Percentiles rank a stretch among this genome's conserved stretches.
Conservation (phyloP, 2,329 filamentous ascomycete species). For the Diaporthe longicolla region DNA sequence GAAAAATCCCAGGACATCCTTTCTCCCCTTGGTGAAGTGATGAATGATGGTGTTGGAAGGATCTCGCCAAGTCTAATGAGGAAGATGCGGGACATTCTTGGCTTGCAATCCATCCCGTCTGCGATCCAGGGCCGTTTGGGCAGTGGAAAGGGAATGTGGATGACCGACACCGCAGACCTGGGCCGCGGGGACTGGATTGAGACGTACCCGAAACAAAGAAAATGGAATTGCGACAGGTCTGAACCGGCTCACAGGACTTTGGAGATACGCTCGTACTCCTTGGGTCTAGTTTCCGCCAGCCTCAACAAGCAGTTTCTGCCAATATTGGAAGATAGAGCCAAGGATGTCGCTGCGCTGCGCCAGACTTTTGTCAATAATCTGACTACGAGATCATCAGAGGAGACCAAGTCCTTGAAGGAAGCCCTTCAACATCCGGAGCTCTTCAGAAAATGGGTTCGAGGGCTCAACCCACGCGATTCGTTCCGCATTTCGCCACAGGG, state of each 20-base stretch:
- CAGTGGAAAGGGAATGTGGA: conserved; percentile 83
- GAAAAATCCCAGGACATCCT: conserved; percentile 54
- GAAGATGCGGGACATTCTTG: conserved; percentile 65
- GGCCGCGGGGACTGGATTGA: conserved; percentile 74
- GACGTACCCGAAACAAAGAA: conserved; percentile 75
- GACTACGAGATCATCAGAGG: conserved; percentile 61
- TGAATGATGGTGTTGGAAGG: conserved; percentile 77
- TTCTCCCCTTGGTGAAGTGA: conserved; percentile 60
- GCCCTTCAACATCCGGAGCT: conserved; percentile 64
- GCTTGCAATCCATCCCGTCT: conserved; percentile 67
- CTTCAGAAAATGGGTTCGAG: conserved; percentile 68
- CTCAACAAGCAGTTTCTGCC: conserved; percentile 79
- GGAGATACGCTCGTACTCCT: conserved; percentile 69
- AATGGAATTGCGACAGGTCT: conserved; percentile 70
- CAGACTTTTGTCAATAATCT: conserved; percentile 65
- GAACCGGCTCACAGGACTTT: conserved; percentile 72
- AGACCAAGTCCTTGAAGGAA: conserved; percentile 65
- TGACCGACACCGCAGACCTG: conserved; percentile 66
- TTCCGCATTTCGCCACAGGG: conserved; percentile 57
- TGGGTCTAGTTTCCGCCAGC: conserved; percentile 63
- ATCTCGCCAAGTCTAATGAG: conserved; percentile 74
- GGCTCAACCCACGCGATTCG: conserved; percentile 52
- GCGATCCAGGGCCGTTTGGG: conserved; percentile 80
- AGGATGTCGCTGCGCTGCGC: conserved; percentile 60
- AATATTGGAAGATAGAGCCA: conserved; percentile 73